phyloP scores from a whole-genome alignment of 345 rosid species.

The Fremontodendron californicum region DNA sequence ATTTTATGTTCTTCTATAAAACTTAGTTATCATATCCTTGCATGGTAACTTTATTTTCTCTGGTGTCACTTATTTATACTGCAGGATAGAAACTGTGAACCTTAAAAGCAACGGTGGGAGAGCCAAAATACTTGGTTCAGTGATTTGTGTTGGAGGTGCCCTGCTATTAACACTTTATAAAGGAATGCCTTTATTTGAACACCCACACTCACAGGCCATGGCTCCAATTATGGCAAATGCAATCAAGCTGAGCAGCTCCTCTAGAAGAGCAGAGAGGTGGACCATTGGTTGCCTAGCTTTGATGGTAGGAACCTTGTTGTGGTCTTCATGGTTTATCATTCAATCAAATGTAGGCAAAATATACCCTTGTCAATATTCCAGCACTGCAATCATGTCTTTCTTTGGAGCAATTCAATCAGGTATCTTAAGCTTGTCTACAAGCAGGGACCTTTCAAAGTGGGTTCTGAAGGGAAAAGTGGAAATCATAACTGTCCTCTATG shows the following conservation, averaged over 20 bases:
- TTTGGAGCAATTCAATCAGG: constrained; percentile 63
- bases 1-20: background rate
- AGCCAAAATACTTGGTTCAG: constrained; percentile 41
- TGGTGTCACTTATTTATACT: background rate
- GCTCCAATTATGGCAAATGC: constrained; percentile 10
- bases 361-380: constrained; percentile 54
- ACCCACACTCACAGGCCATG: constrained; percentile 8
- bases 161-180: constrained; percentile 36
- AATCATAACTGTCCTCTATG: constrained; percentile 40
- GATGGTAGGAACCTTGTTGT: constrained; percentile 40
- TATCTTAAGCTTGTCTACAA: constrained; percentile 29
- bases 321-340: constrained; percentile 60
- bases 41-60: constrained; percentile 2
- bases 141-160: constrained; percentile 45
- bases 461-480: constrained; percentile 37
- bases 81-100: constrained; percentile 49
- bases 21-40: background rate
- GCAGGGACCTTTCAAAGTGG: constrained; percentile 45
- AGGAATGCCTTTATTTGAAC: constrained; percentile 42
- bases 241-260: background rate
- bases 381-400: constrained; percentile 60
- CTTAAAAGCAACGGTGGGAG: constrained; percentile 34
- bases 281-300: constrained; percentile 41
- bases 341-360: constrained; percentile 46
- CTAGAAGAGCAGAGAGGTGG: constrained; percentile 37